Conservation (phyloP, 2,329 filamentous ascomycete species). For the Arthrinium phaeospermum region DNA sequence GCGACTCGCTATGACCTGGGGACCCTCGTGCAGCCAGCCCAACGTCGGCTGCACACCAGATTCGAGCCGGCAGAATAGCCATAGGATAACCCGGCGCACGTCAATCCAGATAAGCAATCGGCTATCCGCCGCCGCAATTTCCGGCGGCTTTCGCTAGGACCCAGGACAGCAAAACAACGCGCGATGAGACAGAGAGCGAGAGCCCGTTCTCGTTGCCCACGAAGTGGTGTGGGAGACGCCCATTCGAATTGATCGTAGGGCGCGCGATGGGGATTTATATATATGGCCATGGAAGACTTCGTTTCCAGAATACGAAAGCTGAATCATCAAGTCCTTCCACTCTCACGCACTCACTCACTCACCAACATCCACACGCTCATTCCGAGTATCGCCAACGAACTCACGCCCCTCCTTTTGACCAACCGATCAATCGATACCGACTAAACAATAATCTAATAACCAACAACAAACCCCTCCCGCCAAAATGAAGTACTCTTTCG, state of each 20-base stretch:
- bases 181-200: neutral
- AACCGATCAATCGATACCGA: neutral
- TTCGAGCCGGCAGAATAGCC: neutral
- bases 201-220: neutral
- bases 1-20: neutral
- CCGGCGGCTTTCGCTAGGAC: neutral
- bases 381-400: neutral
- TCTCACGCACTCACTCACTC: neutral
- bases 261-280: neutral
- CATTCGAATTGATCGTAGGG: neutral
- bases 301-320: neutral
- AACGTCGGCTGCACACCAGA: neutral
- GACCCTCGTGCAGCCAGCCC: neutral
- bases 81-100: neutral
- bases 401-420: neutral
- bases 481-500: neutral
- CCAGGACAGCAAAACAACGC: neutral
- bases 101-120: neutral
- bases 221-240: neutral
- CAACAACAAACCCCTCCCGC: too few species aligned
- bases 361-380: neutral
- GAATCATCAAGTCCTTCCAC: neutral
- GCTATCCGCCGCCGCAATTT: neutral
- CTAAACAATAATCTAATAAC: neutral
- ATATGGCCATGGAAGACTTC: neutral